Conservation (phyloP, 768 basidiomycete species). For the Candolleomyces efflorescens region DNA sequence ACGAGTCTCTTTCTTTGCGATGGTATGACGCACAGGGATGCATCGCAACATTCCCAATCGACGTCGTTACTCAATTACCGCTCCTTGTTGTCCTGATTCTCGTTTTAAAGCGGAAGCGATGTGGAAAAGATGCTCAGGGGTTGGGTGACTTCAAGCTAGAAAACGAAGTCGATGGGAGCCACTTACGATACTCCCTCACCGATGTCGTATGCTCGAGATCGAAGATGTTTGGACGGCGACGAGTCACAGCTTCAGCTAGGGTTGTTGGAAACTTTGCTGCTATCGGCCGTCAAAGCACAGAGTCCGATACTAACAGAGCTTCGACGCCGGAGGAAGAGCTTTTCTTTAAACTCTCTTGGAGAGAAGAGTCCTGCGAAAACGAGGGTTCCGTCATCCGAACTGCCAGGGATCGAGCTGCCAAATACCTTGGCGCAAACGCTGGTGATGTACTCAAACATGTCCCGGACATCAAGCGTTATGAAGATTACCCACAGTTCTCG, state of each 20-base stretch:
- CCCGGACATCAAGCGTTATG: too few species aligned
- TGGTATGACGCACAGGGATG: constrained; percentile 2
- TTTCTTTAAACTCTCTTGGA: constrained; percentile 11
- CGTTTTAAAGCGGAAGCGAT: background rate
- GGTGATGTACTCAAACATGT: background rate
- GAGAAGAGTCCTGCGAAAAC: background rate
- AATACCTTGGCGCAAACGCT: background rate
- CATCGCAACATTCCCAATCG: background rate
- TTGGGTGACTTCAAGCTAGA: background rate
- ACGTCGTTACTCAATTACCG: background rate
- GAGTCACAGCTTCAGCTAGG: background rate
- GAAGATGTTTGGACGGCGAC: background rate
- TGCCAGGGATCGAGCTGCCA: background rate
- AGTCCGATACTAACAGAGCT: too few species aligned
- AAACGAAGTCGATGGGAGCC: background rate
- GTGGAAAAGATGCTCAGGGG: background rate
- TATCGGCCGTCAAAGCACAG: too few species aligned
- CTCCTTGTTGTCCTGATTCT: background rate
- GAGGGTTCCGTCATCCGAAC: background rate
- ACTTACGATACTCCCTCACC: background rate
- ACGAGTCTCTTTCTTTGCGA: background rate
- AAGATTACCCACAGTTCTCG: too few species aligned
- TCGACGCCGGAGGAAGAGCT: too few species aligned
- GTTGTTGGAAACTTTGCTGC: too few species aligned
- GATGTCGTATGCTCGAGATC: background rate